phyloP scores from a whole-genome alignment of 345 rosid genomes.

The Mallotus nudiflorus region DNA sequence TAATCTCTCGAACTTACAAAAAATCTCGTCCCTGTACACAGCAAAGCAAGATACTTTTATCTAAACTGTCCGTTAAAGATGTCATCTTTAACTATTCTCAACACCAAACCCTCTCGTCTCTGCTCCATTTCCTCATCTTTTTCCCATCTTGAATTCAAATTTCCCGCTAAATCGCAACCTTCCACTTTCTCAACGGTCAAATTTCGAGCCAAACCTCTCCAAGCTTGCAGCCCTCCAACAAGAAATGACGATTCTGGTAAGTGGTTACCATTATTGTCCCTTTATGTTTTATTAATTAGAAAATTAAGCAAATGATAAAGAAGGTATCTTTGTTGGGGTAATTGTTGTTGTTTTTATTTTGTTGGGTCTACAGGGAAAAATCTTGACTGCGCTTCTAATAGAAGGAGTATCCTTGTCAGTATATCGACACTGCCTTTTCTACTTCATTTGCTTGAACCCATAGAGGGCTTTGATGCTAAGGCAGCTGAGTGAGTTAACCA shows the following conservation, averaged over 20 bases:
- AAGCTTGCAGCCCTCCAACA: slow-evolving; percentile 20
- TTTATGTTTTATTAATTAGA: not conserved
- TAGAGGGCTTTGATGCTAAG: slow-evolving; percentile 29
- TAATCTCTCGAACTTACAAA: not conserved
- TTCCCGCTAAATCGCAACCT: slow-evolving; percentile 41
- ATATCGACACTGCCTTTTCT: slow-evolving; percentile 54
- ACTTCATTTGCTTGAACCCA: slow-evolving; percentile 25
- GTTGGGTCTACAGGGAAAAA: slow-evolving; percentile 29
- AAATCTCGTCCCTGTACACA: too few species aligned
- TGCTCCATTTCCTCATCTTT: slow-evolving; percentile 20
- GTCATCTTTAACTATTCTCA: slow-evolving; percentile 16
- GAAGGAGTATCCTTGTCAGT: slow-evolving; percentile 49
- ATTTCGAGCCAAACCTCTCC: slow-evolving; percentile 24
- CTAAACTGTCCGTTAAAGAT: slow-evolving; percentile 20
- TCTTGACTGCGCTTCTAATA: slow-evolving; percentile 23
- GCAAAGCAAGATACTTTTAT: not conserved
- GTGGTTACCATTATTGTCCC: not conserved
- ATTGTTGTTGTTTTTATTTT: not conserved
- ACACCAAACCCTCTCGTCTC: slow-evolving; percentile 9
- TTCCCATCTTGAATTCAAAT: slow-evolving; percentile 28
- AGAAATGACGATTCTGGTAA: slow-evolving; percentile 31
- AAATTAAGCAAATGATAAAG: not conserved
- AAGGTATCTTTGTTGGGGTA: not conserved
- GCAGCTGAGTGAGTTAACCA: slow-evolving; percentile 56
- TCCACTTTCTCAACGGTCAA: slow-evolving; percentile 25